phyloP scores from a whole-genome alignment of 2,329 filamentous ascomycete genomes.

The Huntiella omanensis region DNA sequence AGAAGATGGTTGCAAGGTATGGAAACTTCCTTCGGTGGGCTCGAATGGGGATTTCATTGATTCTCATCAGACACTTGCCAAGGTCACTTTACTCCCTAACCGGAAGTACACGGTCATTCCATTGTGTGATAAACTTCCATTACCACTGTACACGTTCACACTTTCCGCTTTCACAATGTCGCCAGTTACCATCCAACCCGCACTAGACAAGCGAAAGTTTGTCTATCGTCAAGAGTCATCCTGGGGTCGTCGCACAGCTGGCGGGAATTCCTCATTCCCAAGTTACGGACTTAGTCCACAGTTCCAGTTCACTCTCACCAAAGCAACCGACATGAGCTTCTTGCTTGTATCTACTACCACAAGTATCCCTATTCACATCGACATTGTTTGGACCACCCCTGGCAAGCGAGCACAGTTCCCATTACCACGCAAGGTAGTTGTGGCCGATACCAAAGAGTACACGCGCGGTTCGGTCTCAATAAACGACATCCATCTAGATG shows the following conservation, averaged over 20 bases:
- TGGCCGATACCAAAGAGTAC: constrained; percentile 76
- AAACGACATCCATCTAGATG: constrained; percentile 38
- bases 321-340: constrained; percentile 45
- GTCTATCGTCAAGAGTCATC: constrained; percentile 39
- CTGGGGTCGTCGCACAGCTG: constrained; percentile 67
- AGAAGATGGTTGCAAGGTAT: constrained; percentile 50
- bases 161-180: constrained; percentile 61
- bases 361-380: constrained; percentile 64
- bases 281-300: constrained; percentile 78
- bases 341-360: constrained; percentile 49
- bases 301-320: constrained; percentile 45
- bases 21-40: constrained; percentile 51
- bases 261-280: constrained; percentile 61
- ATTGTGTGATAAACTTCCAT: constrained; percentile 60
- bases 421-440: constrained; percentile 57
- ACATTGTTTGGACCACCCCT: constrained; percentile 53
- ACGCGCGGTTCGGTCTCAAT: constrained; percentile 59
- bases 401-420: constrained; percentile 47
- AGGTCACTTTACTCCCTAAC: constrained; percentile 30
- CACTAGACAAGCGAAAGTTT: constrained; percentile 38
- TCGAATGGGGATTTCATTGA: constrained; percentile 78
- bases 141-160: constrained; percentile 64
- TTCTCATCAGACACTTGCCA: constrained; percentile 76
- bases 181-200: constrained; percentile 40
- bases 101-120: constrained; percentile 42